Evolutionary conservation across 139 green algal species (phyloP).

Genomic region (Eudorina sp.): DNA sequence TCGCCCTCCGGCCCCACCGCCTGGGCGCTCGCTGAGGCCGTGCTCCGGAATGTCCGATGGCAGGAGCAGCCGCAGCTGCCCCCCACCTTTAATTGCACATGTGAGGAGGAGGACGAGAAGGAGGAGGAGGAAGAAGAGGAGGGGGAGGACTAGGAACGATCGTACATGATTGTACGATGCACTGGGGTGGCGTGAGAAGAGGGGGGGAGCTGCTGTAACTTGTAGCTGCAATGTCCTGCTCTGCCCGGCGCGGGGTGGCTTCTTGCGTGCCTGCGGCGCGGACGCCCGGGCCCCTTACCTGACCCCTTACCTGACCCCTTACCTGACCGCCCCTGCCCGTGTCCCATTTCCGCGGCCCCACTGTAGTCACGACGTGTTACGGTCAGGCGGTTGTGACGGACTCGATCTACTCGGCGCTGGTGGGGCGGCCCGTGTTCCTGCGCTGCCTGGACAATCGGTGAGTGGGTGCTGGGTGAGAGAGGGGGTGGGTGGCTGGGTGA

Average conservation of each 20-base stretch:
- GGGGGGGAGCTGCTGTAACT: no score
- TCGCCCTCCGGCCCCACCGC: slow-evolving; percentile 9
- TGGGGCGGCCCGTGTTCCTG: slow-evolving; percentile 16
- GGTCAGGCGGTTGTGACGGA: slow-evolving; percentile 8
- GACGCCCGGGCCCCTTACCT: no score
- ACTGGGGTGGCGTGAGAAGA: no score
- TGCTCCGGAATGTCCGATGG: slow-evolving; percentile 36
- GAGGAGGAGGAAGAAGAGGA: neutral
- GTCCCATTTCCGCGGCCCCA: neutral
- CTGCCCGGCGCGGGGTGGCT: no score
- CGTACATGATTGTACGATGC: no score
- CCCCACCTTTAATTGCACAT: neutral
- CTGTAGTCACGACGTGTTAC: neutral
- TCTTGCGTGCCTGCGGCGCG: no score
- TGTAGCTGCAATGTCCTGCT: no score
- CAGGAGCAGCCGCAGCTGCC: slow-evolving; percentile 2
- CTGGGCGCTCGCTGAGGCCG: slow-evolving; percentile 40
- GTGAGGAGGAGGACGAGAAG: neutral
- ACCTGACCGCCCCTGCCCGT: neutral
- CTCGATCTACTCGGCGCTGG: slow-evolving; percentile 12
- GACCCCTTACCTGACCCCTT: neutral
- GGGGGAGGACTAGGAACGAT: no score
- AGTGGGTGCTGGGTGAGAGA: neutral
- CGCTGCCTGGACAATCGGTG: slow-evolving; percentile 14
- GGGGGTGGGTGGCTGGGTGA: neutral